Base-by-base conservation (phyloP, 306 rosid species). In the Oxytropis ochrocephala region DNA sequence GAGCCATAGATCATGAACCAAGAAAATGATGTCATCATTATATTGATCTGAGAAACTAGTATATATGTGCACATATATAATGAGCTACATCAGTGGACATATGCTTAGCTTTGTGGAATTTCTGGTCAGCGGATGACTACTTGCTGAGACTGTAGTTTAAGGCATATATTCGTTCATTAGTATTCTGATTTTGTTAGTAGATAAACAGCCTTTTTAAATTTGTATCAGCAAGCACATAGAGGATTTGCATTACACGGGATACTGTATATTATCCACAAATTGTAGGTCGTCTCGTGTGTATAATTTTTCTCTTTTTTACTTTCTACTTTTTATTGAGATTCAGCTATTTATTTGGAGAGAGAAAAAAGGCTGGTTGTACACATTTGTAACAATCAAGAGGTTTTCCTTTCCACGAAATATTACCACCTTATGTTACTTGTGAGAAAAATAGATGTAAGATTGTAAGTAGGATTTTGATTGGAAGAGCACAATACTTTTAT, bases 1-100 rank as follows among this genome's bases (percentile, higher is more conserved):
- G 78, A 82, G 74, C 74, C 84, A 41, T 79, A 69, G 80, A 41
- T 36, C 63, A 67, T 50, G 64, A 64, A 57, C 52, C 58, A 58
- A 69, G 58, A 64, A 59, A 59, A 63, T 10, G 4, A 33, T 78
- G 24, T 44, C 58, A 60, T 44, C 42, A 36, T 72, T 39, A 14
- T n/a, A n/a, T 54, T 3, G 43, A 17, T 18, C 29, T 19, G 69
- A 53, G 35, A 62, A 53, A 21, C 56, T 18, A 74, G 16, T 53
- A 67, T 51, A 57, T 14, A 33, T 49, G 57, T 44, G 43, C 39
- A 42, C 56, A 46, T 48, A 44, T 53, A 74, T 9, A 14, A 11
- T 43, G 52, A 13, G 51, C 42, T 60, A 36, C 76, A 59, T 35
- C 60, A n/a, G 66, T 7, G 50, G 79, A 44, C 81, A 64, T 14